phyloP scores from a whole-genome alignment of 441 rosid species.

The Metrosideros polymorpha region DNA sequence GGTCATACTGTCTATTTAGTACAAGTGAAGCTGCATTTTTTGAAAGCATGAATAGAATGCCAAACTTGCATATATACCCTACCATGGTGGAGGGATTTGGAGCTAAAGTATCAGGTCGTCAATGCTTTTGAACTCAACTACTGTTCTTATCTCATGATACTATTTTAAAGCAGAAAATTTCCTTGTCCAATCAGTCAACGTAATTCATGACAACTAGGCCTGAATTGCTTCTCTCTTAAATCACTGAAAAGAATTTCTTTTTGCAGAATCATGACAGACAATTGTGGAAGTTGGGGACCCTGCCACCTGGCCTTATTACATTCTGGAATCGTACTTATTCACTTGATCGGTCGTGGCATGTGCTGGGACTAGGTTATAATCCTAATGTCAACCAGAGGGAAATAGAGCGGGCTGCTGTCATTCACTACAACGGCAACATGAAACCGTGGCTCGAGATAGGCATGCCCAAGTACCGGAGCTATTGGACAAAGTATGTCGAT shows the following conservation, averaged over 20 bases:
- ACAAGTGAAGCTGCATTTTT: neutral
- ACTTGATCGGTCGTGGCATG: slow-evolving; percentile 73
- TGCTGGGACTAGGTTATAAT: slow-evolving; percentile 91
- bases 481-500: slow-evolving; percentile 75
- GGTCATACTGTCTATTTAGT: neutral
- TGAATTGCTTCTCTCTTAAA: neutral
- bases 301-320: slow-evolving; percentile 95
- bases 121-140: neutral
- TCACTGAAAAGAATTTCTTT: neutral
- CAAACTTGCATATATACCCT: neutral
- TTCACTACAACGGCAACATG: slow-evolving; percentile 94
- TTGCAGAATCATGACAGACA: slow-evolving; percentile 75
- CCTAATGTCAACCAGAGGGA: slow-evolving; percentile 73
- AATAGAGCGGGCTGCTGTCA: slow-evolving; percentile 69
- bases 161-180: neutral
- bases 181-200: neutral
- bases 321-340: slow-evolving; percentile 72
- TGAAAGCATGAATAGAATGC: neutral
- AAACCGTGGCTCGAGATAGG: slow-evolving; percentile 98
- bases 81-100: neutral
- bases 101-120: neutral
- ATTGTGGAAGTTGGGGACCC: slow-evolving; percentile 91
- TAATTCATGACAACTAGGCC: neutral
- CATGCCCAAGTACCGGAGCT: slow-evolving; percentile 54
- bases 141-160: neutral